Base-by-base conservation (phyloP, 75 land plant genomes). In the Larix kaempferi region DNA sequence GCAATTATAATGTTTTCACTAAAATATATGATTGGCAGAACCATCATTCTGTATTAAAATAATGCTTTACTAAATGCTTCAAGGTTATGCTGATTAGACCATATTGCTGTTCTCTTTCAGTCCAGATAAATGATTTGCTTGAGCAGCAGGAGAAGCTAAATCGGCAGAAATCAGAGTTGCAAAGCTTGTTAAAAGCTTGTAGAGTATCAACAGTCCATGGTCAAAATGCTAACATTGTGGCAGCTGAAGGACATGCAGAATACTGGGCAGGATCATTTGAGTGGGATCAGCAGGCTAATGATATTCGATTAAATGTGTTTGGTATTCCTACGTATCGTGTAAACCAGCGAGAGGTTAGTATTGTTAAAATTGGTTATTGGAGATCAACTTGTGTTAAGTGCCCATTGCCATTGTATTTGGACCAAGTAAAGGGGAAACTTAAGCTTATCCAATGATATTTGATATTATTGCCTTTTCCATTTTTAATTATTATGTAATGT, bases 281-380 rank as follows among this genome's bases (percentile, higher is more conserved):
- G 41, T 95, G 98, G 98, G 96, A 95, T 75, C 62, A 81, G 65
- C 76, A 78, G 66, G 98, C 94, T 78, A 91, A 94, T 79, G 90
- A 93, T 84, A 79, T 93, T 74, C 89, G 88, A 66, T 85, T 95
- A 44, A 95, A 95, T 81, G 64, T 95, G 74, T 95, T 95, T 85
- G 98, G 98, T 60, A 89, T 95, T 61, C 65, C 89, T 12, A 62
- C 84, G 17, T 93, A 91, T 78, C 94, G 98, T 75, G 84, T 86
- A 55, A 95, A 95, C 83, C 96, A 95, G 81, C 67, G 84, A 59
- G 96, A 95, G 91, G 98, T 95, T 13, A 58, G 82, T 60, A 62
- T 33, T 44, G 8, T 27, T 29, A 22, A 55, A 16, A 19, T 39
- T 57, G 4, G 16, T 59, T 7, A 16, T 14, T 27, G 26, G 21